A percentile compares a stretch with the other conserved stretches of the same genome.
phyloP scores from a whole-genome alignment of 2,329 filamentous ascomycete genomes.

The Calonectria ilicicola region DNA sequence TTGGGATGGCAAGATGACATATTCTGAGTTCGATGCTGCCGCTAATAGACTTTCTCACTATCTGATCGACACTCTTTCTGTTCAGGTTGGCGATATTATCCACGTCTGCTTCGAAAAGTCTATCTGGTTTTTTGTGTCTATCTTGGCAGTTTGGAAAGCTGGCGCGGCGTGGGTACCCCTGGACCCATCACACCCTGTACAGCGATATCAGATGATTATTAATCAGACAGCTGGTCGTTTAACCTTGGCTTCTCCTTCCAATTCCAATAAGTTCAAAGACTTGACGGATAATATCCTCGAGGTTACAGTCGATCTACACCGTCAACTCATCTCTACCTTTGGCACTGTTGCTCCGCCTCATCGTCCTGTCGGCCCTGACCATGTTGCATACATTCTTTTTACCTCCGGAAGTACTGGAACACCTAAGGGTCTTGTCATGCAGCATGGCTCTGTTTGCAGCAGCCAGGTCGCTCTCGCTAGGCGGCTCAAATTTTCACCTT shows the following conservation, averaged over 20 bases:
- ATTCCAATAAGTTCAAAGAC: neutral
- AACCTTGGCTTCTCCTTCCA: neutral
- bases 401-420: slow-evolving; percentile 16
- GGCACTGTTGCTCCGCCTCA: neutral
- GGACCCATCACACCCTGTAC: slow-evolving; percentile 52
- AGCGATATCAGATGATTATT: slow-evolving; percentile 5
- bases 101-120: slow-evolving; percentile 29
- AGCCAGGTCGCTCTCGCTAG: neutral
- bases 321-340: neutral
- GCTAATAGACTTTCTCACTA: neutral
- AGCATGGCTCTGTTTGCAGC: neutral
- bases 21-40: slow-evolving; percentile 20
- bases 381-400: neutral
- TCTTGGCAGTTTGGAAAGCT: slow-evolving; percentile 49
- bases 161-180: slow-evolving; percentile 47
- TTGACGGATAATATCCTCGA: neutral
- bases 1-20: slow-evolving; percentile 44
- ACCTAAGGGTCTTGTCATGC: slow-evolving; percentile 23
- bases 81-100: slow-evolving; percentile 11
- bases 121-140: slow-evolving; percentile 36
- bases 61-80: slow-evolving; percentile 19
- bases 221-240: neutral
- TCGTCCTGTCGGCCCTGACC: neutral
- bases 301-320: neutral
- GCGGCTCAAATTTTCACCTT: neutral